Evolutionary conservation across 352 stramenopile genomes (phyloP).

Genomic region (Salisapilia sapeloensis): DNA sequence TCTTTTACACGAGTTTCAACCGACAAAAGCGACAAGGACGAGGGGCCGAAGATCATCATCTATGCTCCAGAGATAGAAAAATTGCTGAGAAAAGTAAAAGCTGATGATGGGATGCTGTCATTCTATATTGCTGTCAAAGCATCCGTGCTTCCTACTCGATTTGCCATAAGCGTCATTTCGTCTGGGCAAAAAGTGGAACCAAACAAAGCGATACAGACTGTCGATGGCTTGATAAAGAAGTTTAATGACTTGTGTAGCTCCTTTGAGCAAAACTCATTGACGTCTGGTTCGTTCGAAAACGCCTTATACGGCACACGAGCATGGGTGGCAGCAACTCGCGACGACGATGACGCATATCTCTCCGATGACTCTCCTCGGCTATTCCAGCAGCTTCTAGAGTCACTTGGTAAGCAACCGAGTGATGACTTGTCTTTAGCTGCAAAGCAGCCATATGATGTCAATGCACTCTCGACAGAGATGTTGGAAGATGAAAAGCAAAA

Average conservation of each 20-base stretch:
- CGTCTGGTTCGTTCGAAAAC: too few species aligned
- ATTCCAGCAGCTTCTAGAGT: too few species aligned
- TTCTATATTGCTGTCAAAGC: constrained; percentile 51
- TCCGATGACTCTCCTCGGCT: too few species aligned
- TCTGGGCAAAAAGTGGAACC: constrained; percentile 41
- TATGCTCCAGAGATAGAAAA: constrained; percentile 29
- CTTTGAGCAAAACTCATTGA: constrained; percentile 7
- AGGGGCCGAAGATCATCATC: constrained; percentile 28
- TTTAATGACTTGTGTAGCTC: constrained; percentile 43
- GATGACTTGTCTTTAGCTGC: too few species aligned
- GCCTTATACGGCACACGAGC: too few species aligned
- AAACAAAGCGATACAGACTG: constrained; percentile 33
- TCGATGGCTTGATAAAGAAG: constrained; percentile 46
- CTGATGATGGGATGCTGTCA: constrained; percentile 2
- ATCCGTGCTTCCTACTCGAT: constrained; percentile 14
- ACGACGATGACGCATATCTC: too few species aligned
- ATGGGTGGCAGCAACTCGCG: too few species aligned
- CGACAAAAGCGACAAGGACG: constrained; percentile 5
- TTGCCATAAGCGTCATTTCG: constrained; percentile 34
- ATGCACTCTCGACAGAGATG: too few species aligned
- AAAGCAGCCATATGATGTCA: too few species aligned
- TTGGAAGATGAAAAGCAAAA: too few species aligned
- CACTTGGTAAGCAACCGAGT: too few species aligned
- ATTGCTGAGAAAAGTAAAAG: constrained; percentile 1
- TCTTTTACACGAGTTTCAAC: constrained; percentile 8